phyloP scores from a whole-genome alignment of 2,329 filamentous ascomycete species.

The Metarhizium album region DNA sequence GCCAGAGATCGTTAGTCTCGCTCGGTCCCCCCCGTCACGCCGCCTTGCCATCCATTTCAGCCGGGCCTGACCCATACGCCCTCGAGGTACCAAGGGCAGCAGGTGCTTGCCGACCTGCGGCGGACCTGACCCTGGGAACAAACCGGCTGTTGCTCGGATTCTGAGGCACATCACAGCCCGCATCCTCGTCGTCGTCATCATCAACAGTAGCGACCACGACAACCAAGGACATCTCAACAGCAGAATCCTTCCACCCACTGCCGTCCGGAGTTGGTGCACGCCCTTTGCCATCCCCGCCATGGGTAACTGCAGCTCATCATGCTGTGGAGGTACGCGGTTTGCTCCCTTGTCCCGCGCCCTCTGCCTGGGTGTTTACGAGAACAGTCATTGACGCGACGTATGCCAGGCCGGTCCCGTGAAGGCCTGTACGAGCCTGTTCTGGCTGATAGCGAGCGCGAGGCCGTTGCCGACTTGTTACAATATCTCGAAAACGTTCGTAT shows the following conservation, averaged over 20 bases:
- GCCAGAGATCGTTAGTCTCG: neutral
- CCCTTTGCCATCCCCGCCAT: constrained; percentile 29
- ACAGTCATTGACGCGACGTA: constrained; percentile 17
- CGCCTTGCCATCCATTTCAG: neutral
- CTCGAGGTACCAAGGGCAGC: neutral
- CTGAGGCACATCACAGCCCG: neutral
- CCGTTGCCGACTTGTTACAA: constrained; percentile 86
- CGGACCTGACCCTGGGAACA: neutral
- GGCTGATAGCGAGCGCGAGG: constrained; percentile 92
- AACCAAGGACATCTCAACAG: neutral
- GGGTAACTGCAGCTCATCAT: constrained; percentile 50
- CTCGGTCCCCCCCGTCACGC: neutral
- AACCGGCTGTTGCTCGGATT: neutral
- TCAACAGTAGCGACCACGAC: too few species aligned
- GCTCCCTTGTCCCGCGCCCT: neutral
- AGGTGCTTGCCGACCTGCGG: neutral
- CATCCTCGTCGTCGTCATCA: neutral
- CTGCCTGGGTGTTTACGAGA: constrained; percentile 2
- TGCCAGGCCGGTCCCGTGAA: constrained; percentile 63
- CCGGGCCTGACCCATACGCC: neutral
- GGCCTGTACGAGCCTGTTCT: constrained; percentile 77
- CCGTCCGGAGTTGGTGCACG: neutral
- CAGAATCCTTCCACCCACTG: neutral
- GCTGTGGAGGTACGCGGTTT: constrained; percentile 38
- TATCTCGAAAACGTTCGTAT: constrained; percentile 85